Percentiles rank a stretch among this genome's conserved stretches.
These are phyloP conservation scores for Austroboletus rostrupii DNA, from an alignment of 1,284 basidiomycete species.

Conservation along the genomic window DNA sequence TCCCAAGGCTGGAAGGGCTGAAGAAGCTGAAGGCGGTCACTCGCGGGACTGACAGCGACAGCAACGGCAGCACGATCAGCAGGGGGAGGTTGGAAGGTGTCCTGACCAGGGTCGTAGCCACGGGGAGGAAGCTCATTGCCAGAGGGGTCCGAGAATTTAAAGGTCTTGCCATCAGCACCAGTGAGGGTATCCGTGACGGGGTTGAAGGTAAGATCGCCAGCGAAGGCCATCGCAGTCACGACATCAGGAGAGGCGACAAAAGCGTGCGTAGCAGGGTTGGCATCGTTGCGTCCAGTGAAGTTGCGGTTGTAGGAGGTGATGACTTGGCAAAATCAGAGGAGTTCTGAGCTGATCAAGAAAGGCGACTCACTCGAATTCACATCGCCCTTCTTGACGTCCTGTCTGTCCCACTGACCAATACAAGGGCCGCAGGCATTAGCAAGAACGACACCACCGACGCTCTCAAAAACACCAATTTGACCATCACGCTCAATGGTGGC, in stretches of 20 bases:
- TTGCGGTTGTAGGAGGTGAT: conserved; percentile 99
- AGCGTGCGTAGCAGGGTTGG: conserved; percentile 98
- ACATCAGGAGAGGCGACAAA: conserved; percentile 98
- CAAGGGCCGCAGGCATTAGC: conserved; percentile 99
- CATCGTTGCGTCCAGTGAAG: conserved; percentile 99
- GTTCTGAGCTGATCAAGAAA: neutral
- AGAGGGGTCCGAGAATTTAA: conserved; percentile 91
- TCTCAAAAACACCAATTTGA: conserved; percentile 84
- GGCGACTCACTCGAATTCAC: conserved; percentile 82
- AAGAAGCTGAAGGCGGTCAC: conserved; percentile 93
- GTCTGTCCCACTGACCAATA: conserved; percentile 98
- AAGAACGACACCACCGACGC: conserved; percentile 88
- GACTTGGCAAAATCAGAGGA: conserved; percentile 45
- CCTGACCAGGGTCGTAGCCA: conserved; percentile 94
- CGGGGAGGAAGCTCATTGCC: conserved; percentile 91
- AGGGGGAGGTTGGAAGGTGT: conserved; percentile 97
- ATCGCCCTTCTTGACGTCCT: conserved; percentile 95
- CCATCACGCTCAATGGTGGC: conserved; percentile 98
- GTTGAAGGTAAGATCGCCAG: conserved; percentile 94
- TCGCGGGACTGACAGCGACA: conserved; percentile 86
- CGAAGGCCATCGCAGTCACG: conserved; percentile 96
- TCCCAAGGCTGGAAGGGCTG: conserved; percentile 91
- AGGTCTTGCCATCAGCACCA: conserved; percentile 91
- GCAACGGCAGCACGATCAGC: conserved; percentile 77
- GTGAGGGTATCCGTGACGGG: conserved; percentile 88